A percentile compares a stretch with the other conserved stretches of the same genome.
phyloP scores from a whole-genome alignment of 768 basidiomycete genomes.

The Psilocybe sp. region DNA sequence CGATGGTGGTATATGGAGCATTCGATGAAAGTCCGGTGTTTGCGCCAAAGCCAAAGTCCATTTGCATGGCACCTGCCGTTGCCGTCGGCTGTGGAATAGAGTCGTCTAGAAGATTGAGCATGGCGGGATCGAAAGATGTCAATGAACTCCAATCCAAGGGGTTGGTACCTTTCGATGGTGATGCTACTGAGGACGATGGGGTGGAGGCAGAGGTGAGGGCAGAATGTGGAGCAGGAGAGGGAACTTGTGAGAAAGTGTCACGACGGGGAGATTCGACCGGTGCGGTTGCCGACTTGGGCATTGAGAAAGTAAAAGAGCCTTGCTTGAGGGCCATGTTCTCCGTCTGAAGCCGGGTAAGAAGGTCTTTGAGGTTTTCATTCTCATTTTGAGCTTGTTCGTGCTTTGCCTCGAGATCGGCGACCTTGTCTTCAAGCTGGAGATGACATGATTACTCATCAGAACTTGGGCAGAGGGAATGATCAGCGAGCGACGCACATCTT shows the following conservation, averaged over 20 bases:
- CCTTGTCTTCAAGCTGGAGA: slow-evolving; percentile 83
- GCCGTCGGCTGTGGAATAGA: slow-evolving; percentile 45
- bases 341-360: slow-evolving; percentile 78
- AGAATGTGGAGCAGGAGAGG: slow-evolving; percentile 13
- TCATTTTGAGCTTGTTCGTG: slow-evolving; percentile 70
- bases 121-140: slow-evolving; percentile 66
- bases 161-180: slow-evolving; percentile 37
- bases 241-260: slow-evolving; percentile 13
- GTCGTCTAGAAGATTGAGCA: slow-evolving; percentile 66
- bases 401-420: slow-evolving; percentile 82
- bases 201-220: slow-evolving; percentile 24
- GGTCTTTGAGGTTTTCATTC: slow-evolving; percentile 87
- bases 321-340: slow-evolving; percentile 86
- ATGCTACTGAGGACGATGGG: slow-evolving; percentile 26
- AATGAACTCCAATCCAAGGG: slow-evolving; percentile 65
- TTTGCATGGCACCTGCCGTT: slow-evolving; percentile 54
- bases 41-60: slow-evolving; percentile 58
- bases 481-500: slow-evolving; percentile 66
- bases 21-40: slow-evolving; percentile 42
- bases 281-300: slow-evolving; percentile 41
- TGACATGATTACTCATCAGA: slow-evolving; percentile 1
- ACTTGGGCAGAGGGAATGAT: slow-evolving; percentile 4
- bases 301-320: slow-evolving; percentile 77
- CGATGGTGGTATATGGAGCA: slow-evolving; percentile 73
- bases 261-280: slow-evolving; percentile 6